A percentile compares a stretch with the other conserved stretches of the same genome.
These are phyloP conservation scores for Friedmanniomyces endolithicus DNA, from an alignment of 495 filamentous ascomycete species.

Conservation along the genomic window DNA sequence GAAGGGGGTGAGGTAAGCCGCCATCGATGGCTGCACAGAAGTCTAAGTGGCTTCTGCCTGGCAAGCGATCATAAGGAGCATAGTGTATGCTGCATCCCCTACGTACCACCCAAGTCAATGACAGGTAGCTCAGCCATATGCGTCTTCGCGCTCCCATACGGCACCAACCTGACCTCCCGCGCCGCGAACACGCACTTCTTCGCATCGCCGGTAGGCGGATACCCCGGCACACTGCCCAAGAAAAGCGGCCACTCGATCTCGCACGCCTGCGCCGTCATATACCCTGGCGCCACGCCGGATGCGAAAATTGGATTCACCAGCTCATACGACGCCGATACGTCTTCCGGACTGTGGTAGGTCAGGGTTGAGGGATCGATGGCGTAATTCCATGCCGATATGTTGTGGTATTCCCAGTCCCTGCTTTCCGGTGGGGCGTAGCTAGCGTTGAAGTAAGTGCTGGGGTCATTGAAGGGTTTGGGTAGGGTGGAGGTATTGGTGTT, in stretches of 20 bases:
- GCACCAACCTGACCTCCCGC: conserved; percentile 37
- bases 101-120: not conserved
- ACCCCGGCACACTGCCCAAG: conserved; percentile 34
- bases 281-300: conserved; percentile 36
- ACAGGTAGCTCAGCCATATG: conserved; percentile 47
- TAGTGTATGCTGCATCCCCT: no score
- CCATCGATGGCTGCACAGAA: no score
- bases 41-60: no score
- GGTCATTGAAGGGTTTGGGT: conserved; percentile 20
- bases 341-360: conserved; percentile 20
- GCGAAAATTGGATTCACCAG: conserved; percentile 40
- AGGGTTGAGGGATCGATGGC: conserved; percentile 39
- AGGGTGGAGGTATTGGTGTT: conserved; percentile 22
- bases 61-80: no score
- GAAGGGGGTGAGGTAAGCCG: no score
- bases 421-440: conserved; percentile 27
- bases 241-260: conserved; percentile 42
- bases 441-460: conserved; percentile 13
- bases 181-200: conserved; percentile 31
- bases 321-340: conserved; percentile 2
- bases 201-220: conserved; percentile 30
- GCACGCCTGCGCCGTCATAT: conserved; percentile 40
- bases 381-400: conserved; percentile 35
- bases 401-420: conserved; percentile 31
- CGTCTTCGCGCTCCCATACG: conserved; percentile 46